Evolutionary conservation across 2,329 filamentous ascomycete species (phyloP).

Genomic region (Curvularia spicifera): DNA sequence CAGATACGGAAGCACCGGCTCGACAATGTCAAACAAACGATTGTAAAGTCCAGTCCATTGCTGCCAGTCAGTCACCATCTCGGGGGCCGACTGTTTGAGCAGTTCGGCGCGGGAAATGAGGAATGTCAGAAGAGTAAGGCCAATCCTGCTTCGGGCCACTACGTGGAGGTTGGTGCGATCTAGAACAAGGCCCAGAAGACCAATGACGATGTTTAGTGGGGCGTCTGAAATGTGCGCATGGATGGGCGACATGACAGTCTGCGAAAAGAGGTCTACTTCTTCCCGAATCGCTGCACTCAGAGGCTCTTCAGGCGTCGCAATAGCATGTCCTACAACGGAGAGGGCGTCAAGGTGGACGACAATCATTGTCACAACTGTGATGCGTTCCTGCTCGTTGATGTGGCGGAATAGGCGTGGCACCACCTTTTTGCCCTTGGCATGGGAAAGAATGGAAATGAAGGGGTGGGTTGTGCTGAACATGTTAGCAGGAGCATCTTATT

Average conservation of each 20-base stretch:
- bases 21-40: constrained; percentile 82
- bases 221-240: constrained; percentile 92
- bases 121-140: constrained; percentile 89
- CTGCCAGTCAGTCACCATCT: constrained; percentile 69
- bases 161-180: constrained; percentile 80
- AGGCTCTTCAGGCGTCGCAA: constrained; percentile 73
- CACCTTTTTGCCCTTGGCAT: constrained; percentile 94
- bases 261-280: constrained; percentile 88
- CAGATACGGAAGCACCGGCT: constrained; percentile 80
- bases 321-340: constrained; percentile 84
- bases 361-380: constrained; percentile 95
- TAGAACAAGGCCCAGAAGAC: constrained; percentile 83
- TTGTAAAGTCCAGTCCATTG: constrained; percentile 87
- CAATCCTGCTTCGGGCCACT: constrained; percentile 86
- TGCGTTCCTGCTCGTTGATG: constrained; percentile 88
- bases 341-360: constrained; percentile 90
- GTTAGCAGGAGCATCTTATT: constrained; percentile 20
- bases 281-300: constrained; percentile 76
- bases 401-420: constrained; percentile 95
- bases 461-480: constrained; percentile 71
- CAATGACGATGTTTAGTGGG: constrained; percentile 87
- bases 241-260: constrained; percentile 86
- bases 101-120: constrained; percentile 93
- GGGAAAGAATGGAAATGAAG: constrained; percentile 94
- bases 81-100: constrained; percentile 79